Base-by-base conservation (phyloP, 208 protist species). In the Naegleria gruberi region DNA sequence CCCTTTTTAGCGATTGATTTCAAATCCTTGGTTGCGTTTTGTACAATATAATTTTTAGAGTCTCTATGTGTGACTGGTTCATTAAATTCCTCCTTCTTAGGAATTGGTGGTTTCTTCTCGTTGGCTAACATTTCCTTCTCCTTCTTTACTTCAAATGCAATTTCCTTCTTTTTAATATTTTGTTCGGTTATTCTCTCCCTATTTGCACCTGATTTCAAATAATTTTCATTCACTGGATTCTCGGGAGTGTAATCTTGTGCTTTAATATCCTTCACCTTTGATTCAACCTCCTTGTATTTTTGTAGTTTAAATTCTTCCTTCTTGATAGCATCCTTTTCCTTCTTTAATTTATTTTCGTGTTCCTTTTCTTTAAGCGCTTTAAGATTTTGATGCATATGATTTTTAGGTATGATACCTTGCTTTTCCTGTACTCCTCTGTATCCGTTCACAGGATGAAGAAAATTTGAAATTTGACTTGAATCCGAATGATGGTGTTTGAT, bases 191-290 rank as follows among this genome's bases (percentile, higher is more conserved):
- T 7, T 45, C 81, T 44, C 17, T 84, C 12, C 15, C 8, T 30
- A 7, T 6, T 30, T 45, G 15, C 30, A 34, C 81, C 81, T 12
- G 81, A 44, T 44, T 45, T 84, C n/a, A 84, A 44, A 84, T 46
- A 84, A 34, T 84, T 84, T 45, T 84, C 17, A 84, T 84, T 84
- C 8, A 77, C 65, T 37, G 65, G 65, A 77, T 84, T 84, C n/a
- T 84, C 81, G 15, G 81, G 81, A 44, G 15, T 6, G 81, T 84
- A 42, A 45, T 44, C 40, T 84, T 45, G 34, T 44, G 34, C 17
- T 45, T 41, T 45, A 30, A 45, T 17, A 4, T 84, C 8, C 10
- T 84, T 84, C 1, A 84, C 41, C 55, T 30, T 87, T 0, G 83
- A 87, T n/a, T 34, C 41, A 1, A 87, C 83, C 4, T 55, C 34